Conservation (phyloP, 2,329 filamentous ascomycete genomes). For the Microdochium paspali region DNA sequence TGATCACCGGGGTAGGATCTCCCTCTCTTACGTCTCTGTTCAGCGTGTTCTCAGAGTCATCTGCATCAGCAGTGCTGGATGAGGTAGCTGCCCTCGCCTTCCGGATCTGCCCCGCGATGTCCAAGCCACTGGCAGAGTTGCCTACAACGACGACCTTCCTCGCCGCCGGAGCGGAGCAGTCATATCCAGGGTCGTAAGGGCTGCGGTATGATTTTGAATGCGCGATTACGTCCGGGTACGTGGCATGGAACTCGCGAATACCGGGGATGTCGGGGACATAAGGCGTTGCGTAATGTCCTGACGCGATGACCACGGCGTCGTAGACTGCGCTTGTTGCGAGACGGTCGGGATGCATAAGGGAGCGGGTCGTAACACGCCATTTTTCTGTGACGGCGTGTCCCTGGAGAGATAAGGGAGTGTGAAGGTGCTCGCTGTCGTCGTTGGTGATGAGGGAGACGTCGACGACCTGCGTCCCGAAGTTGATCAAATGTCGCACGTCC, state of each 20-base stretch:
- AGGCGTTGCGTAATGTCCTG: slow-evolving; percentile 64
- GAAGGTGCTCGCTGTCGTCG: too few relatives aligned
- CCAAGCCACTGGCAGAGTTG: slow-evolving; percentile 73
- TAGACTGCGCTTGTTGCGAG: slow-evolving; percentile 41
- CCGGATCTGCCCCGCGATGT: slow-evolving; percentile 72
- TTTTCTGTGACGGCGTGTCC: slow-evolving; percentile 22
- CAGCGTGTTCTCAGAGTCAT: too few relatives aligned
- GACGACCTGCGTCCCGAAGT: slow-evolving; percentile 64
- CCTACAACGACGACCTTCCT: slow-evolving; percentile 80
- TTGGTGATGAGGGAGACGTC: slow-evolving; percentile 24
- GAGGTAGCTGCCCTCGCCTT: slow-evolving; percentile 31
- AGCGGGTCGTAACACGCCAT: slow-evolving; percentile 53
- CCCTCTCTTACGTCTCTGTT: too few relatives aligned
- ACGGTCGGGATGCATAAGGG: slow-evolving; percentile 27
- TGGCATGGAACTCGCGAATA: slow-evolving; percentile 47
- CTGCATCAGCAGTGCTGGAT: slow-evolving; percentile 52
- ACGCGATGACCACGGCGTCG: slow-evolving; percentile 68
- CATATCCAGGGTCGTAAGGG: slow-evolving; percentile 20
- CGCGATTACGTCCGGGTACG: slow-evolving; percentile 50
- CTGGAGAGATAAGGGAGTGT: too few relatives aligned
- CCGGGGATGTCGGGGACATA: slow-evolving; percentile 55
- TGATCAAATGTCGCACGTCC: slow-evolving; percentile 57
- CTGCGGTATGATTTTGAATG: slow-evolving; percentile 77
- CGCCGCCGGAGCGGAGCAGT: slow-evolving; percentile 40
- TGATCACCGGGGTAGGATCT: slow-evolving; percentile 25